Conservation (phyloP, 163 green algal species). For the Coccomyxa subellipsoidea region DNA sequence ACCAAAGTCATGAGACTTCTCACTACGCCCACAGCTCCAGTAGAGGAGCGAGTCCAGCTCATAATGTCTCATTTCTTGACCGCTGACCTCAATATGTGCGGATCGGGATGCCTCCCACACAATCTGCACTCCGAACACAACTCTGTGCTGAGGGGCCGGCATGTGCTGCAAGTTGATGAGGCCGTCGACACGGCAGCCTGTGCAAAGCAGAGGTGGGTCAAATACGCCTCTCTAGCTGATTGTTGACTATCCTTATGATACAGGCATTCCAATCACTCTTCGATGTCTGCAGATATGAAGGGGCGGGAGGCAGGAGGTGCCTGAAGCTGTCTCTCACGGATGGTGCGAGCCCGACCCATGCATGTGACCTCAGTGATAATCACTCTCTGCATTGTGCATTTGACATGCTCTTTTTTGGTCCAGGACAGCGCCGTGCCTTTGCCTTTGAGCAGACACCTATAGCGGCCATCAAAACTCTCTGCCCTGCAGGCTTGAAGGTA, state of each 20-base stretch:
- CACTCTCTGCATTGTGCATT: too few relatives aligned
- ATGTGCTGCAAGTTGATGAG: slow-evolving; percentile 71
- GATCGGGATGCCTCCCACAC: background rate
- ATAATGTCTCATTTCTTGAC: slow-evolving; percentile 19
- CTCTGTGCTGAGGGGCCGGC: slow-evolving; percentile 41
- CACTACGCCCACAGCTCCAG: slow-evolving; percentile 14
- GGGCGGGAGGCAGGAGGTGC: slow-evolving; percentile 30
- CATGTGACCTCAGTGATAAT: background rate
- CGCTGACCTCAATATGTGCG: background rate
- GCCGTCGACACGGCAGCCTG: slow-evolving; percentile 55
- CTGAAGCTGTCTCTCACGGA: slow-evolving; percentile 71
- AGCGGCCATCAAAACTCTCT: background rate
- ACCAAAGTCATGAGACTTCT: background rate
- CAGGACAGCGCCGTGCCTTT: background rate
- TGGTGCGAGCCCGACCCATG: slow-evolving; percentile 30
- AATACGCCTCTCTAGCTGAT: background rate
- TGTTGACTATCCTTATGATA: too few relatives aligned
- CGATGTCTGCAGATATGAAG: slow-evolving; percentile 17
- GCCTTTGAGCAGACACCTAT: background rate
- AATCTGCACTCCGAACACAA: slow-evolving; percentile 25
- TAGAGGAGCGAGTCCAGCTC: slow-evolving; percentile 4
- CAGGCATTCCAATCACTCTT: too few relatives aligned
- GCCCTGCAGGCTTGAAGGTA: background rate
- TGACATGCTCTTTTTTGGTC: background rate
- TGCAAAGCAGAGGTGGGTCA: slow-evolving; percentile 45